Conservation (phyloP, 129 eudicot species). For the Smallanthus sonchifolius region DNA sequence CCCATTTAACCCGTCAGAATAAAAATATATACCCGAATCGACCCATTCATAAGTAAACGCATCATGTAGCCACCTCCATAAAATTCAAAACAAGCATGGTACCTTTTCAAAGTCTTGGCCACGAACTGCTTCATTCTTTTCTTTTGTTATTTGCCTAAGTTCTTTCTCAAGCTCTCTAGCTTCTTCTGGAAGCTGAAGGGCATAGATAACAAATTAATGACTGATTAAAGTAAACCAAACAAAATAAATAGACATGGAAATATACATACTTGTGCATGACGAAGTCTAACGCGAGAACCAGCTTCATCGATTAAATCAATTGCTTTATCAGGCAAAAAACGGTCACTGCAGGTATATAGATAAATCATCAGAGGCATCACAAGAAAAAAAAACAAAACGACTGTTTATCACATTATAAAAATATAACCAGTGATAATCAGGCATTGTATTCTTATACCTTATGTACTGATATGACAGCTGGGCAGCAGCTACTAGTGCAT, state of each 20-base stretch:
- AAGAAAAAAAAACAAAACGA: background rate
- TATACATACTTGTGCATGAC: conserved; percentile 72
- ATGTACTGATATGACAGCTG: conserved; percentile 82
- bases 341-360: conserved; percentile 50
- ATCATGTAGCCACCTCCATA: background rate
- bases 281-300: conserved; percentile 91
- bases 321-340: conserved; percentile 93
- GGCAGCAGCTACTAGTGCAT: conserved; percentile 84
- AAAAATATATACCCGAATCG: background rate
- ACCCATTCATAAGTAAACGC: background rate
- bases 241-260: background rate
- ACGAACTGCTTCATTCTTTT: conserved; percentile 85
- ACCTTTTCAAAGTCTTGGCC: conserved; percentile 96
- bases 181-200: conserved; percentile 84
- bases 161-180: conserved; percentile 96
- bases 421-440: background rate
- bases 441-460: conserved; percentile 40
- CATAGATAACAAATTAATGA: conserved; percentile 3
- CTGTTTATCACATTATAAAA: background rate
- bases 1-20: background rate
- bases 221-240: background rate
- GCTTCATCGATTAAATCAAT: conserved; percentile 94
- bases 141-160: conserved; percentile 82
- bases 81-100: background rate
- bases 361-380: conserved; percentile 8